Evolutionary conservation across 352 stramenopile species (phyloP).

Genomic region (Globisporangium solare): DNA sequence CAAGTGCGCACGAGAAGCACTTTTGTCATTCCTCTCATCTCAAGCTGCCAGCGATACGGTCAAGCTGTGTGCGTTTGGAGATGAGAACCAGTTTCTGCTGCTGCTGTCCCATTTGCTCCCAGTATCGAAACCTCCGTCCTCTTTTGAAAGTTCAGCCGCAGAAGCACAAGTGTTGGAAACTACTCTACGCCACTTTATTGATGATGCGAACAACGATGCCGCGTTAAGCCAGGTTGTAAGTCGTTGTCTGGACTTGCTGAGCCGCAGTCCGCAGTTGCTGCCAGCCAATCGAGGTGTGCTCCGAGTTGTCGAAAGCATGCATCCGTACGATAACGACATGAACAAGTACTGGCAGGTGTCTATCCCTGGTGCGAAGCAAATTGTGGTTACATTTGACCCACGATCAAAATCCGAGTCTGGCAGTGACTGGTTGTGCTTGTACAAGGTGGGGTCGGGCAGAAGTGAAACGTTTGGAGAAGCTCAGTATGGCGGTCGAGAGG

Average conservation of each 20-base stretch:
- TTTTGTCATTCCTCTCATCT: slow-evolving; percentile 33
- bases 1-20: slow-evolving; percentile 43
- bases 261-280: slow-evolving; percentile 17
- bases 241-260: slow-evolving; percentile 33
- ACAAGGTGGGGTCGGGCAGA: slow-evolving; percentile 50
- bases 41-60: slow-evolving; percentile 10
- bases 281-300: slow-evolving; percentile 40
- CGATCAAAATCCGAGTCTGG: slow-evolving; percentile 62
- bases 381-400: slow-evolving; percentile 68
- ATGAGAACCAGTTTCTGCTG: slow-evolving; percentile 31
- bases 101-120: slow-evolving; percentile 41
- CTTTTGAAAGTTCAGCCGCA: neutral
- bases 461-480: slow-evolving; percentile 39
- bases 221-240: slow-evolving; percentile 5
- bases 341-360: slow-evolving; percentile 67
- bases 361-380: slow-evolving; percentile 59
- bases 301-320: slow-evolving; percentile 55
- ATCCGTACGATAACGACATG: slow-evolving; percentile 67
- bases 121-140: slow-evolving; percentile 3
- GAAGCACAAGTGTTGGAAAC: slow-evolving; percentile 17
- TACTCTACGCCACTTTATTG: slow-evolving; percentile 19
- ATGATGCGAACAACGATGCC: slow-evolving; percentile 17
- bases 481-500: slow-evolving; percentile 59
- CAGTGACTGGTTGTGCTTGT: slow-evolving; percentile 69
- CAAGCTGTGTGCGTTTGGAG: slow-evolving; percentile 30